phyloP scores from a whole-genome alignment of 257 asterid genomes.

The Penstemon eatonii region DNA sequence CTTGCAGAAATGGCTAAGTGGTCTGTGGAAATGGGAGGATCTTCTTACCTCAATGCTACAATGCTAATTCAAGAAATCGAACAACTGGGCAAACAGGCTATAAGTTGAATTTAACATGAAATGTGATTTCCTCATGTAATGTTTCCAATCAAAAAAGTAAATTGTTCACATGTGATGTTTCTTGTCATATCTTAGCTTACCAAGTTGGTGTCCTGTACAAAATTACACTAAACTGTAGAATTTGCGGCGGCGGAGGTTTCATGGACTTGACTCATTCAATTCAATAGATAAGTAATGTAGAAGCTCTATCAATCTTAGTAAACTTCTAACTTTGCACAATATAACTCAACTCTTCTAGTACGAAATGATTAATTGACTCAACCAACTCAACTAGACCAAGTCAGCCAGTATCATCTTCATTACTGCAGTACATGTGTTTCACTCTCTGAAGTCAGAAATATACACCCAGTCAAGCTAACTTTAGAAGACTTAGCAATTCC shows the following conservation, averaged over 20 bases:
- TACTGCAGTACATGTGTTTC: too few relatives aligned
- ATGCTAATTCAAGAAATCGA: conserved; percentile 21
- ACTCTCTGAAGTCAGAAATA: not conserved
- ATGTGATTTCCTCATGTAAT: too few relatives aligned
- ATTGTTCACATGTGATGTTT: too few relatives aligned
- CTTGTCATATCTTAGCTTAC: too few relatives aligned
- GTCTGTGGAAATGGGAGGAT: conserved; percentile 29
- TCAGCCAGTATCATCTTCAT: not conserved
- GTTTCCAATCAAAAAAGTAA: too few relatives aligned
- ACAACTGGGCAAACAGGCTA: conserved; percentile 38
- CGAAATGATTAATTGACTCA: conserved; percentile 27
- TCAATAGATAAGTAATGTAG: not conserved
- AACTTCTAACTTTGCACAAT: not conserved
- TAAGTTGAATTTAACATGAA: conserved; percentile 43
- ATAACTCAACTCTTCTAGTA: not conserved
- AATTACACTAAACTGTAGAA: too few relatives aligned
- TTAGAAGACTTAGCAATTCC: conserved; percentile 15
- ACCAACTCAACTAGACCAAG: conserved; percentile 28
- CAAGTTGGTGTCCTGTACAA: too few relatives aligned
- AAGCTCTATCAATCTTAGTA: not conserved
- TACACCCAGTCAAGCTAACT: conserved; percentile 32
- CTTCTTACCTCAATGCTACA: conserved; percentile 18
- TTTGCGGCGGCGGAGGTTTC: too few relatives aligned
- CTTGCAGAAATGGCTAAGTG: conserved; percentile 23
- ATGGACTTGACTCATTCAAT: not conserved